Conservation (phyloP, 192 early-diverging fungal species). For the Phlyctochytrium arcticum region DNA sequence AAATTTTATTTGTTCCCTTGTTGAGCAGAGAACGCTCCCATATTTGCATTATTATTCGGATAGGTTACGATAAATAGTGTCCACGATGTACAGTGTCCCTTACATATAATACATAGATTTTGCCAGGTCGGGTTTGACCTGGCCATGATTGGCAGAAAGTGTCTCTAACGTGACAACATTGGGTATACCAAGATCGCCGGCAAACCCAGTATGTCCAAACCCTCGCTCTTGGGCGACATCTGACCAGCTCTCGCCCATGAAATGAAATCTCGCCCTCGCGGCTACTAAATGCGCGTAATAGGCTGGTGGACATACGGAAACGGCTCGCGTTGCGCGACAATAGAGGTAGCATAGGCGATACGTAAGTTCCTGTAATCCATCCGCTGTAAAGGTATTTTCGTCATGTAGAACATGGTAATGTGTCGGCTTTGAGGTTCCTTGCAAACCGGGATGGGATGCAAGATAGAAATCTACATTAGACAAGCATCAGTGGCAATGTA, state of each 20-base stretch:
- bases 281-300: slow-evolving; percentile 91
- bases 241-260: slow-evolving; percentile 30
- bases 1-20: too few species aligned
- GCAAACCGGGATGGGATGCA: slow-evolving; percentile 80
- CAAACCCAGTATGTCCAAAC: background rate
- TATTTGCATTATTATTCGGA: too few species aligned
- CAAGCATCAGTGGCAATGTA: background rate
- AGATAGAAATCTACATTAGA: slow-evolving; percentile 55
- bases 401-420: slow-evolving; percentile 86
- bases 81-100: too few species aligned
- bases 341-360: slow-evolving; percentile 84
- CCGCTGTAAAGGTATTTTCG: slow-evolving; percentile 71
- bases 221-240: slow-evolving; percentile 9
- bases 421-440: slow-evolving; percentile 84
- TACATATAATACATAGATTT: slow-evolving; percentile 56
- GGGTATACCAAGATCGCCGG: too few species aligned
- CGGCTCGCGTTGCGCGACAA: slow-evolving; percentile 79
- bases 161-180: slow-evolving; percentile 10
- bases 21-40: too few species aligned
- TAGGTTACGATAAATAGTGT: too few species aligned
- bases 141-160: slow-evolving; percentile 34
- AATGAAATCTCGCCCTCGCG: slow-evolving; percentile 75
- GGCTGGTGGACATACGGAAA: slow-evolving; percentile 78
- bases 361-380: slow-evolving; percentile 78
- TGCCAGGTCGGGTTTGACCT: slow-evolving; percentile 50